phyloP scores from a whole-genome alignment of 164 flowering plant species.

The Buxus sempervirens region DNA sequence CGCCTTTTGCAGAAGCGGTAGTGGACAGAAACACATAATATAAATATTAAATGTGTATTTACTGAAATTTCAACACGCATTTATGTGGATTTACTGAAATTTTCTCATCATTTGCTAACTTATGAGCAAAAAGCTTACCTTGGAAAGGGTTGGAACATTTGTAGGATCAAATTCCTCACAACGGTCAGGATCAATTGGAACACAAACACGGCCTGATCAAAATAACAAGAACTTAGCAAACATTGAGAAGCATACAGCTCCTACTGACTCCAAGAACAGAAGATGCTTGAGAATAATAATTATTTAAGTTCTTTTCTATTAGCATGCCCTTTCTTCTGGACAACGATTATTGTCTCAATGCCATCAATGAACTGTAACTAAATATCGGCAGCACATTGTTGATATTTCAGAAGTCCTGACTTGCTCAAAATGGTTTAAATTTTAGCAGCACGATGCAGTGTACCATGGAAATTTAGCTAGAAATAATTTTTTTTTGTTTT shows the following conservation, averaged over 20 bases:
- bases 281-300: neutral
- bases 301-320: neutral
- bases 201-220: constrained; percentile 80
- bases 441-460: too few species aligned
- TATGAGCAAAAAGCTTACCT: constrained; percentile 36
- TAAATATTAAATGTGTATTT: too few species aligned
- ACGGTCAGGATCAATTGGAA: constrained; percentile 80
- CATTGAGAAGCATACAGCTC: neutral
- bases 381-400: too few species aligned
- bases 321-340: neutral
- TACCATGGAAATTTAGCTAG: too few species aligned
- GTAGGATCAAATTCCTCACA: constrained; percentile 96
- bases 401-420: too few species aligned
- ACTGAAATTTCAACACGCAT: too few species aligned
- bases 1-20: neutral
- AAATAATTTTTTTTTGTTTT: too few species aligned
- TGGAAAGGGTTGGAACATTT: constrained; percentile 77
- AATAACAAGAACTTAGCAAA: constrained; percentile 4
- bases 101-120: too few species aligned
- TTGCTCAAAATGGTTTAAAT: too few species aligned
- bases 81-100: neutral
- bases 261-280: neutral
- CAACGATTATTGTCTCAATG: too few species aligned
- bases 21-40: neutral
- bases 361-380: too few species aligned